phyloP scores from a whole-genome alignment of 768 basidiomycete genomes.

The Naganishia onofrii region DNA sequence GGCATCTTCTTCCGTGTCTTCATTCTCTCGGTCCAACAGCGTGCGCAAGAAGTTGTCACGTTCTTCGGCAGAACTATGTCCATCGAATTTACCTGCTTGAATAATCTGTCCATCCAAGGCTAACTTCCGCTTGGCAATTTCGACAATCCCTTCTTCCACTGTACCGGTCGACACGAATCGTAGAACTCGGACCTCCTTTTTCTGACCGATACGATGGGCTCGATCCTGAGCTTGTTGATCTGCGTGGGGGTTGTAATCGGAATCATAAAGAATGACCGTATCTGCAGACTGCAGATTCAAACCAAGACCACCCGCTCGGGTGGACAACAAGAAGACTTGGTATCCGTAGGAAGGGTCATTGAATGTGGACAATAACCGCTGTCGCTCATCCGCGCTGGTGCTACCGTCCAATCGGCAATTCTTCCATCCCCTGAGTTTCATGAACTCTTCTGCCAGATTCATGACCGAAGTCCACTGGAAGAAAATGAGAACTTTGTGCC shows the following conservation, averaged over 20 bases:
- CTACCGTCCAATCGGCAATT: slow-evolving; percentile 92
- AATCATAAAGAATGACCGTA: slow-evolving; percentile 77
- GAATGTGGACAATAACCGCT: slow-evolving; percentile 77
- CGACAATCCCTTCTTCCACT: slow-evolving; percentile 96
- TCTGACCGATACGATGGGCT: slow-evolving; percentile 99
- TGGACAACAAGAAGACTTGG: slow-evolving; percentile 89
- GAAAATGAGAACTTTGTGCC: slow-evolving; percentile 91
- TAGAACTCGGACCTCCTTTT: slow-evolving; percentile 92
- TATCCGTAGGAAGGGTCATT: slow-evolving; percentile 85
- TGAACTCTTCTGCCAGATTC: slow-evolving; percentile 96
- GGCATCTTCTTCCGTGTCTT: slow-evolving; percentile 53
- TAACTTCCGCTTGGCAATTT: slow-evolving; percentile 89
- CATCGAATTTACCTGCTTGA: slow-evolving; percentile 97
- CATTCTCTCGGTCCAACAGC: slow-evolving; percentile 57
- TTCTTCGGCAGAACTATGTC: slow-evolving; percentile 96
- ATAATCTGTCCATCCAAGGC: slow-evolving; percentile 99
- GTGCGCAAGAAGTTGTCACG: slow-evolving; percentile 95
- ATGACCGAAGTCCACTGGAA: slow-evolving; percentile 99
- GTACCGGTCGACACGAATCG: slow-evolving; percentile 97
- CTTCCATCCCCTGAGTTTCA: slow-evolving; percentile 80
- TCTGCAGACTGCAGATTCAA: slow-evolving; percentile 94
- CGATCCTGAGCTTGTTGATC: slow-evolving; percentile 98
- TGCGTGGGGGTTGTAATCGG: slow-evolving; percentile 88
- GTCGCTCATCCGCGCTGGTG: slow-evolving; percentile 93
- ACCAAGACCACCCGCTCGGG: slow-evolving; percentile 87